Evolutionary conservation across 108 stramenopile species (phyloP), one percentile per base, ranked within the genome.

Genomic region (Fistulifera pelliculosa): DNA sequence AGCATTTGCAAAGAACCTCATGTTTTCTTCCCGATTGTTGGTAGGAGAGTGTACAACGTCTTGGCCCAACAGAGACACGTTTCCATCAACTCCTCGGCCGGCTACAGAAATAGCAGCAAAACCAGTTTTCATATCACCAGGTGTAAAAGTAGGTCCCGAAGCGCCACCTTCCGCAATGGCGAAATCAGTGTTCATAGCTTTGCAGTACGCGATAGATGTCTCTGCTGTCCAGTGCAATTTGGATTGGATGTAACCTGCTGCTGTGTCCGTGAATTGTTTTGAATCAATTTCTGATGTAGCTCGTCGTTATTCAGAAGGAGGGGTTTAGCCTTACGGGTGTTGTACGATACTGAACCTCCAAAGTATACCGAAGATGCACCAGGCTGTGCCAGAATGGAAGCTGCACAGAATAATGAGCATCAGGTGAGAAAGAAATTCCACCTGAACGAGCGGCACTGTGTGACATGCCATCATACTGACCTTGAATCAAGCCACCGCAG

Each of bases 151-250:
- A 6, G 88, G 88, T 1, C 88, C 88, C 0, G 88, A 62, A 8
- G 88, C 88, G 23, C 88, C 88, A 1, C 77, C 83, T 64, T 90
- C 84, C 10, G 80, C 82, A 64, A 90, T 76, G 22, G 78, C 74
- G 62, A 67, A 75, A 56, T 80, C 76, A 24, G 73, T 71, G 27
- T 52, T 53, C 38, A 76, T 58, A 18, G 52, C 35, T 47, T 80
- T 44, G 50, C 88, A 90, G 56, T 76, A 90, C 6, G 77, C 67
- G 4, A 71, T 49, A 0, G 88, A 71, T 15, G 72, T 65, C 47
- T 72, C 57, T 38, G 65, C 57, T 2, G 88, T 90, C 81, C 81
- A 83, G 8, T 76, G 43, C 12, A 75, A 25, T 60, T 90, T 90
- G 38, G 74, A 73, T 47, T 61, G 63, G 53, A 80, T 73, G 62